phyloP scores from a whole-genome alignment of 164 flowering plant species.

The Stephania yunnanensis region DNA sequence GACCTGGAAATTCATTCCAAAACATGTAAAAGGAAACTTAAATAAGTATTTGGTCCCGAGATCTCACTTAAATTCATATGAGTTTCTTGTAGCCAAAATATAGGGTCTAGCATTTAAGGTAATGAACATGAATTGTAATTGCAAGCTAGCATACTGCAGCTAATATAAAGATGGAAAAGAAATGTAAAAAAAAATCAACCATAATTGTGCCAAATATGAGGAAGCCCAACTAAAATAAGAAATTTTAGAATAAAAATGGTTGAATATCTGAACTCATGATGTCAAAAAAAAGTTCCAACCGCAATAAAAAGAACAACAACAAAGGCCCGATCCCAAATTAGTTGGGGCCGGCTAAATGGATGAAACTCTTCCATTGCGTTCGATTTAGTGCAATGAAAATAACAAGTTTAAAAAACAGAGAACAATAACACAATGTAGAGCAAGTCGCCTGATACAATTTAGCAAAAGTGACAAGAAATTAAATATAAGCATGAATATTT shows the following conservation, averaged over 20 bases:
- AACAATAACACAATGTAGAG: not conserved
- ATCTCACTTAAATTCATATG: not conserved
- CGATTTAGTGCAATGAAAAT: not conserved
- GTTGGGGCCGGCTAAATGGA: too few species aligned
- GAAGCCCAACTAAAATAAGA: too few species aligned
- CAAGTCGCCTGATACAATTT: not conserved
- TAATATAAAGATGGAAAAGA: too few species aligned
- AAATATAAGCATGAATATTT: not conserved
- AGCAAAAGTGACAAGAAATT: not conserved
- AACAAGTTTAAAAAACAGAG: not conserved
- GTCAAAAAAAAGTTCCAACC: not conserved
- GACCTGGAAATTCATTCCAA: slow-evolving; percentile 37
- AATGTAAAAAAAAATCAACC: too few species aligned
- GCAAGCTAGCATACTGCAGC: too few species aligned
- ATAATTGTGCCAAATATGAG: too few species aligned
- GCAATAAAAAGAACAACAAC: too few species aligned
- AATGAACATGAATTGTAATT: too few species aligned
- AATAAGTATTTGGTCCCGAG: not conserved
- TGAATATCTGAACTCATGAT: not conserved
- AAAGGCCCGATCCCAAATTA: too few species aligned
- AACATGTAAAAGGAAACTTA: slow-evolving; percentile 3
- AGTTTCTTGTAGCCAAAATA: not conserved
- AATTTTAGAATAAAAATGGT: too few species aligned
- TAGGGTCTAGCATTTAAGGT: too few species aligned
- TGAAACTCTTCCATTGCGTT: too few species aligned